Base-by-base conservation (phyloP, 352 stramenopile species). In the Paralagenidium karlingii region DNA sequence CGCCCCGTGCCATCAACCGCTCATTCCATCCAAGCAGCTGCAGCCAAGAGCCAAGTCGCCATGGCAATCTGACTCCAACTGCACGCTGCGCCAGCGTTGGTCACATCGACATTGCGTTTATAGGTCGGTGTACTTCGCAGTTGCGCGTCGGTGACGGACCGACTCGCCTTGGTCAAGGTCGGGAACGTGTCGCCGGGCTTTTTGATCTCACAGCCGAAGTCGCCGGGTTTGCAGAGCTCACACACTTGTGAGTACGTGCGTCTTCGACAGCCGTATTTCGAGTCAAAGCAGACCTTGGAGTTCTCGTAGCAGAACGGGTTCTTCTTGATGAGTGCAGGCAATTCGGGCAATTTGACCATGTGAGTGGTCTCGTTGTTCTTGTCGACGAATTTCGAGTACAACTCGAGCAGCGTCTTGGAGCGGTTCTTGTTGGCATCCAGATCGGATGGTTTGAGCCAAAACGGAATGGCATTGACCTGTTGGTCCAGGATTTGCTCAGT, bases 241-340 rank as follows among this genome's bases (percentile, higher is more conserved):
- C 68, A 85, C 13, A 81, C 68, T 36, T 82, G 70, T 5, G 60
- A 65, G 43, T 78, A 78, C 33, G 68, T 75, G 40, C 75, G 60
- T 22, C 65, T 57, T 27, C 46, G 32, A 37, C 70, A 85, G 24
- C 70, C 70, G 26, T 66, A 78, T 22, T 50, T 30, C 2, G 68
- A 43, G 15, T 78, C 48, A 6, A 49, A 45, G 46, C 70, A 84
- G 6, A 43, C 34, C 34, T 68, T 56, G 15, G 55, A 54, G 53
- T 85, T 82, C 31, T 64, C 31, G 32, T 79, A 75, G 47, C 71
- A 85, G 29, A 60, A 55, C 24, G 71, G 71, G 38, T 85, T 83
- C 16, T 46, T 32, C 1, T 58, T 49, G 4, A 60, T 58, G 27
- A 85, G 20, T 1, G 42, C 43, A 10, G 58, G 44, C 13, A 80